A percentile compares a stretch with the other conserved stretches of the same genome.
Conservation (phyloP, 1,139 yeast species). For the Schizosaccharomyces versatilis region DNA sequence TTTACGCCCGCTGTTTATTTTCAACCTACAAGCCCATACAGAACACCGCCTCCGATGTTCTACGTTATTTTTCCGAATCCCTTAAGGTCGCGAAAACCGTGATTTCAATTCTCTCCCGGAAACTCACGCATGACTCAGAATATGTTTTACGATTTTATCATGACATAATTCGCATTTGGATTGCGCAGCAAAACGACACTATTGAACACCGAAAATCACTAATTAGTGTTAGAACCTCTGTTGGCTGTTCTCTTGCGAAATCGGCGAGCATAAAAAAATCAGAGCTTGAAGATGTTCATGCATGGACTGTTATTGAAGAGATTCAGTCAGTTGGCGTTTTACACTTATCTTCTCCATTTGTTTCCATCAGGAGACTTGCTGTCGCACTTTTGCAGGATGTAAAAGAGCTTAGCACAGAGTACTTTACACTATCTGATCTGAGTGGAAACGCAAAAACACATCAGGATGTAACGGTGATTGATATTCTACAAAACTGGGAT, state of each 20-base stretch:
- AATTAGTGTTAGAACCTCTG: neutral
- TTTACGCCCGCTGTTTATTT: neutral
- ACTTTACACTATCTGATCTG: conserved; percentile 1
- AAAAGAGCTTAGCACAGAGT: conserved; percentile 62
- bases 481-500: conserved; percentile 19
- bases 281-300: conserved; percentile 13
- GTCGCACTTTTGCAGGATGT: conserved; percentile 51
- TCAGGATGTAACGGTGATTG: conserved; percentile 1
- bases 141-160: neutral
- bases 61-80: neutral
- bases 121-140: neutral
- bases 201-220: neutral
- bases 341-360: conserved; percentile 74
- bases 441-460: conserved; percentile 1
- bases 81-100: neutral
- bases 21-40: neutral
- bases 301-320: conserved; percentile 70
- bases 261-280: neutral
- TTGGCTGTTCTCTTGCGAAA: neutral
- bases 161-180: neutral
- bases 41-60: neutral
- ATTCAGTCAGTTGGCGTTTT: conserved; percentile 89
- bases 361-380: conserved; percentile 51
- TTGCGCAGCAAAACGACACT: neutral
- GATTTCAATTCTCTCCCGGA: neutral